Evolutionary conservation across 1,284 basidiomycete genomes (phyloP).

Genomic region (Malassezia psittaci): DNA sequence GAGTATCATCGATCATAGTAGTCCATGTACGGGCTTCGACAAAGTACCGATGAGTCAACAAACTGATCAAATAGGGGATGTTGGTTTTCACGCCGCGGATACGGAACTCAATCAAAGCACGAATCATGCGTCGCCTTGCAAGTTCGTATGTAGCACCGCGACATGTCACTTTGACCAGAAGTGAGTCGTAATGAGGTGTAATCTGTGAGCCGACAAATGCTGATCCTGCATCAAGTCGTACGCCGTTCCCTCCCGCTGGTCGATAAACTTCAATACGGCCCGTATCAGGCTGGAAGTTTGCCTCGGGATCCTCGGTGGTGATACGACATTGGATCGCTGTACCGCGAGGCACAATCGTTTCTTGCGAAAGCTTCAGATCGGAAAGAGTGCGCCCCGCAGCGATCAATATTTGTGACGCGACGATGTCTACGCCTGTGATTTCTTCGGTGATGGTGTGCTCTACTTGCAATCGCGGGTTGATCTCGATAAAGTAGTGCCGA

Average conservation of each 20-base stretch:
- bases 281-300: conserved; percentile 91
- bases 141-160: conserved; percentile 97
- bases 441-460: conserved; percentile 73
- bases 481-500: conserved; percentile 97
- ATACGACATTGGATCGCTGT: conserved; percentile 98
- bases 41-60: conserved; percentile 95
- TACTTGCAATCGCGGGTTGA: conserved; percentile 42
- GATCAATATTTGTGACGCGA: conserved; percentile 96
- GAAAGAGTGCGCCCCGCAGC: conserved; percentile 90
- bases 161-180: conserved; percentile 92
- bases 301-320: conserved; percentile 91
- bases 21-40: conserved; percentile 93
- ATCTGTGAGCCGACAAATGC: conserved; percentile 99
- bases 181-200: conserved; percentile 96
- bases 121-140: conserved; percentile 95
- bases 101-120: conserved; percentile 96
- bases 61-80: conserved; percentile 96
- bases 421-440: conserved; percentile 96
- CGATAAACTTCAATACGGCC: conserved; percentile 99
- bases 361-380: conserved; percentile 92
- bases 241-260: conserved; percentile 95
- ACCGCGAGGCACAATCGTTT: conserved; percentile 87
- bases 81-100: conserved; percentile 96
- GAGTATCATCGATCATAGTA: conserved; percentile 81
- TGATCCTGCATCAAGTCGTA: conserved; percentile 90